Evolutionary conservation across 495 filamentous ascomycete genomes (phyloP).

Genomic region (Mycothermus thermophilus): DNA sequence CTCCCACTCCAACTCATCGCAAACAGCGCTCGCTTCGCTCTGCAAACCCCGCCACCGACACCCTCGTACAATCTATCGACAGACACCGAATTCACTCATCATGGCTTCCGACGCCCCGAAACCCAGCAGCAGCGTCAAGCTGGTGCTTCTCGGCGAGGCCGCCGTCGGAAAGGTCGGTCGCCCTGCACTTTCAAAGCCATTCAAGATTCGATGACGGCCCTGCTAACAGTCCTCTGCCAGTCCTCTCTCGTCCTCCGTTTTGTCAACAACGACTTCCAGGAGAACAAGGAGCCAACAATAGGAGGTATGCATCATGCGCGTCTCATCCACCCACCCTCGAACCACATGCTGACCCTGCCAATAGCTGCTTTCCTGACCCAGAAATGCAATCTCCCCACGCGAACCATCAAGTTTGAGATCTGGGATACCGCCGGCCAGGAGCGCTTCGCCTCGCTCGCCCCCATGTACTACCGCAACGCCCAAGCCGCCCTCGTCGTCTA

Average conservation of each 20-base stretch:
- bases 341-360: slow-evolving; percentile 4
- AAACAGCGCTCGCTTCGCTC: no score
- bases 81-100: no score
- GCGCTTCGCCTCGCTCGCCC: slow-evolving; percentile 89
- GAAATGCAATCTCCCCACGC: slow-evolving; percentile 89
- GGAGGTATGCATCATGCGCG: slow-evolving; percentile 51
- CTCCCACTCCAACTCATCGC: no score
- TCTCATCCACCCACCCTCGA: neutral
- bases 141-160: slow-evolving; percentile 91
- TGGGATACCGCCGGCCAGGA: slow-evolving; percentile 99
- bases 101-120: slow-evolving; percentile 60
- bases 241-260: slow-evolving; percentile 96
- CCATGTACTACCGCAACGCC: slow-evolving; percentile 99
- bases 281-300: slow-evolving; percentile 99
- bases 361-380: slow-evolving; percentile 94
- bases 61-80: no score
- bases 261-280: slow-evolving; percentile 99
- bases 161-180: slow-evolving; percentile 82
- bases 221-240: slow-evolving; percentile 30
- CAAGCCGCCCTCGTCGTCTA: slow-evolving; percentile 98
- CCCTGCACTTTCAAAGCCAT: slow-evolving; percentile 1
- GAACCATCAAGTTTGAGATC: slow-evolving; percentile 99
- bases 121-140: slow-evolving; percentile 97
- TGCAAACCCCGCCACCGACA: no score
- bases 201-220: slow-evolving; percentile 9